phyloP scores from a whole-genome alignment of 176 grass and related monocot species.

The Pharus latifolius region DNA sequence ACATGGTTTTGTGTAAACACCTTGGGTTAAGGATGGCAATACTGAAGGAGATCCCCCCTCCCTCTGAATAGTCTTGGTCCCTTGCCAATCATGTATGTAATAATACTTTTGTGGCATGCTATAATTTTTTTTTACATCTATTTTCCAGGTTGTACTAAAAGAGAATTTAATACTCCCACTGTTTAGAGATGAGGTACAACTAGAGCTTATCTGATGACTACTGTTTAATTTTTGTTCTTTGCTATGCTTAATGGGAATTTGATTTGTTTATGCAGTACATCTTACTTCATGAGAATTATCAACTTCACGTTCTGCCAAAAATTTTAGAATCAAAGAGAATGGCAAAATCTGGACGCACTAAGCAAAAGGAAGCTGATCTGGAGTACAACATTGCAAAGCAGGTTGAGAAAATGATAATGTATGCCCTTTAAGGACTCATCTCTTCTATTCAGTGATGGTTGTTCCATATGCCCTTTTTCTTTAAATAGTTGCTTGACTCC shows the following conservation, averaged over 20 bases:
- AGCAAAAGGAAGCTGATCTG: constrained; percentile 98
- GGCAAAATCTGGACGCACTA: constrained; percentile 95
- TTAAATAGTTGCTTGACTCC: no score
- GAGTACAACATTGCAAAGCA: constrained; percentile 99
- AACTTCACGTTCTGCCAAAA: constrained; percentile 83
- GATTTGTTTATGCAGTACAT: constrained; percentile 46
- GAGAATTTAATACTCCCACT: constrained; percentile 85
- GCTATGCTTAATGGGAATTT: constrained; percentile 14
- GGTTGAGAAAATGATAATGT: constrained; percentile 96
- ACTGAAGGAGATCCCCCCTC: no score
- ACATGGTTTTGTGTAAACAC: no score
- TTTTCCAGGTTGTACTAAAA: constrained; percentile 90
- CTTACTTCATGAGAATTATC: constrained; percentile 96
- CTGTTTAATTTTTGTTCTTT: constrained; percentile 10
- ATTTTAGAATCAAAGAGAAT: constrained; percentile 92
- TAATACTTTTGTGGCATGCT: no score
- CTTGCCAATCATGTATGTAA: no score
- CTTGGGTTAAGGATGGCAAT: no score
- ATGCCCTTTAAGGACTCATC: constrained; percentile 23
- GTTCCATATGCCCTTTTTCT: not conserved
- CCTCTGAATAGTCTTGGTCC: no score
- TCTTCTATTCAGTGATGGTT: constrained; percentile 3
- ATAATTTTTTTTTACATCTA: constrained; percentile 9
- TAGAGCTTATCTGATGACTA: constrained; percentile 5
- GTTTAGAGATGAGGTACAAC: constrained; percentile 94